phyloP scores from a whole-genome alignment of 2,329 filamentous ascomycete genomes.

The Alternaria alternata region DNA sequence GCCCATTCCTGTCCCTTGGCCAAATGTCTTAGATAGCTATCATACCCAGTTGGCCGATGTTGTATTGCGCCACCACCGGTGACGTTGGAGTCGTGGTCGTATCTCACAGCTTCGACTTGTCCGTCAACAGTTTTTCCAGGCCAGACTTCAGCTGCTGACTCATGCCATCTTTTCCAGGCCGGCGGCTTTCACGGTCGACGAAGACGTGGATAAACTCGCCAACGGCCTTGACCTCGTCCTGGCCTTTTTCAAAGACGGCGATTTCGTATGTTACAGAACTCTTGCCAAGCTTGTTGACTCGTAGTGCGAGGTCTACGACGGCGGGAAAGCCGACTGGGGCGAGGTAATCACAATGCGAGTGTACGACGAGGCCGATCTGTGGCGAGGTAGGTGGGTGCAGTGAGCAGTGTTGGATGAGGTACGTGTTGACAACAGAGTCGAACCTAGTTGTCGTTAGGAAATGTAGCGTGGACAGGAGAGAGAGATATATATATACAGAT shows the following conservation, averaged over 20 bases:
- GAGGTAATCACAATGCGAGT: constrained; percentile 87
- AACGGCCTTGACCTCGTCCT: constrained; percentile 79
- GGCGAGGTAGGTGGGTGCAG: constrained; percentile 74
- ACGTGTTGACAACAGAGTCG: constrained; percentile 89
- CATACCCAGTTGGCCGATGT: background rate
- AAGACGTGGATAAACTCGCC: constrained; percentile 90
- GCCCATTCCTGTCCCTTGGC: background rate
- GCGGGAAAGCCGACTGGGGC: constrained; percentile 82
- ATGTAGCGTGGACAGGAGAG: constrained; percentile 2
- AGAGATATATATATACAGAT: constrained; percentile 64
- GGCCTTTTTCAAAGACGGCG: constrained; percentile 79
- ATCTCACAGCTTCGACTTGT: constrained; percentile 39
- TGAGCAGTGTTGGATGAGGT: constrained; percentile 80
- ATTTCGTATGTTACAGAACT: constrained; percentile 92
- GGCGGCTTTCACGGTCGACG: constrained; percentile 75
- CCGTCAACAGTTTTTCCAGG: constrained; percentile 37
- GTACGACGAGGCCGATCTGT: constrained; percentile 84
- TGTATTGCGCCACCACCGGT: background rate
- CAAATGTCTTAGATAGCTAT: background rate
- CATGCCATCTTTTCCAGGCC: constrained; percentile 74
- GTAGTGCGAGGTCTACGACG: constrained; percentile 79
- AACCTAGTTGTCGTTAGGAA: constrained; percentile 58
- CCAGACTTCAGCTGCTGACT: constrained; percentile 61
- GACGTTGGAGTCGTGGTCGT: background rate
- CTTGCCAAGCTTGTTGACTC: constrained; percentile 83